Conservation (phyloP, 2,329 filamentous ascomycete genomes). For the Penicillium sp. region DNA sequence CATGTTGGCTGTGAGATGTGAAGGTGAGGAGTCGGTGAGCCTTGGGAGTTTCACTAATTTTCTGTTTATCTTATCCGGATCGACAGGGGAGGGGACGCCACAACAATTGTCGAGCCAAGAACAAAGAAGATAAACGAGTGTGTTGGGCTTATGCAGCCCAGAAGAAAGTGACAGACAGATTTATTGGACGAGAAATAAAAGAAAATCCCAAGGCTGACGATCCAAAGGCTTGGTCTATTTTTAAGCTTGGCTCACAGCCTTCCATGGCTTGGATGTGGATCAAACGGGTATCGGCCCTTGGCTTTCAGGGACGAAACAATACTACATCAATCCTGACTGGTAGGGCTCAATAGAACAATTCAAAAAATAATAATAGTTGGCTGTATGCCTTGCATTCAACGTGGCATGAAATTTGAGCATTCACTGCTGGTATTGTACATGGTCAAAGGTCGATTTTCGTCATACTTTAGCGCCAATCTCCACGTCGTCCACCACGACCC, state of each 20-base stretch:
- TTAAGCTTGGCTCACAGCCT: slow-evolving; percentile 2
- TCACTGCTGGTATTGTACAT: slow-evolving; percentile 14
- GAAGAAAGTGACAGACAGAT: neutral
- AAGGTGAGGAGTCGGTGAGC: slow-evolving; percentile 3
- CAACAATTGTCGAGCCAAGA: neutral
- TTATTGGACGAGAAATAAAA: neutral
- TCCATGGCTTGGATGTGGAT: neutral
- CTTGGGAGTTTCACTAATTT: slow-evolving; percentile 12
- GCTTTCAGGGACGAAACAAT: neutral
- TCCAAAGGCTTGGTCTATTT: slow-evolving; percentile 8
- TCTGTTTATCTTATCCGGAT: slow-evolving; percentile 24
- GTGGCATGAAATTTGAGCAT: neutral
- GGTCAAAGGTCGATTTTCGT: neutral
- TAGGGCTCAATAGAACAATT: no score
- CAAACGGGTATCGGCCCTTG: neutral
- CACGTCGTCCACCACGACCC: slow-evolving; percentile 24
- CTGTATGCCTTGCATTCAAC: neutral
- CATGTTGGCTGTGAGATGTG: slow-evolving; percentile 29
- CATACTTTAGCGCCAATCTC: slow-evolving; percentile 23
- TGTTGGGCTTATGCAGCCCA: neutral
- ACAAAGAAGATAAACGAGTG: neutral
- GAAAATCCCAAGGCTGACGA: slow-evolving; percentile 3
- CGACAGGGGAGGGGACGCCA: slow-evolving; percentile 14
- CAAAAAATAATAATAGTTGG: neutral
- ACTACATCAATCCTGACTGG: no score